phyloP scores from a whole-genome alignment of 1,139 yeast species.

The Zhuliangozyma blackwelliae region DNA sequence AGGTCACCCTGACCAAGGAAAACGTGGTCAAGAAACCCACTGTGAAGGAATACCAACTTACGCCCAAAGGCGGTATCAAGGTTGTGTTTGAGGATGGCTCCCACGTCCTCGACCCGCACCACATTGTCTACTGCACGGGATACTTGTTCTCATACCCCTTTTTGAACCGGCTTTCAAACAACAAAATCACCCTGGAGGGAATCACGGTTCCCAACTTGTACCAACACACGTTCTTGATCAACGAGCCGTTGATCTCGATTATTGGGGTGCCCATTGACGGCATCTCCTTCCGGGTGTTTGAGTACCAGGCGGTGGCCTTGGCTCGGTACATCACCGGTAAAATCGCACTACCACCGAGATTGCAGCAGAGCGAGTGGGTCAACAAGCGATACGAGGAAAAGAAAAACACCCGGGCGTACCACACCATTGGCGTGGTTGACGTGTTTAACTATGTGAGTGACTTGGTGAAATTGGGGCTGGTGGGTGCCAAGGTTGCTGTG shows the following conservation, averaged over 20 bases:
- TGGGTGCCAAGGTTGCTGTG: conserved; percentile 12
- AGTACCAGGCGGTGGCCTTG: conserved; percentile 36
- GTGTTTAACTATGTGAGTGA: conserved; percentile 20
- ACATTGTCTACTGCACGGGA: conserved; percentile 42
- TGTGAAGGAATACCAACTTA: conserved; percentile 14
- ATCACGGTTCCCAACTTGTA: conserved; percentile 24
- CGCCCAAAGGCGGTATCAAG: conserved; percentile 14
- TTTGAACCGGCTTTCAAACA: conserved; percentile 23
- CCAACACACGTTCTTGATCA: conserved; percentile 34
- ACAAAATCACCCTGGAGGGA: conserved; percentile 26
- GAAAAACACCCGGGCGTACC: conserved; percentile 35
- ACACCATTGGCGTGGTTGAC: conserved; percentile 30
- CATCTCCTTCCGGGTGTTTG: conserved; percentile 36
- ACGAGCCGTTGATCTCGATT: conserved; percentile 34
- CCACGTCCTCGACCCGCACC: conserved; percentile 25
- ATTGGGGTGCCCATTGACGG: conserved; percentile 44
- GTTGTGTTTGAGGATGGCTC: conserved; percentile 29
- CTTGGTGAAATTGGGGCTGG: conserved; percentile 25
- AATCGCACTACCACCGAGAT: conserved; percentile 23
- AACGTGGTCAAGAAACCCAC: conserved; percentile 22
- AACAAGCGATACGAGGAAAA: conserved; percentile 19
- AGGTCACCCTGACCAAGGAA: conserved; percentile 12
- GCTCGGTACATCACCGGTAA: conserved; percentile 32
- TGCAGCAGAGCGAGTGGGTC: conserved; percentile 31
- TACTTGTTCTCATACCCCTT: conserved; percentile 43